Base-by-base conservation (phyloP, 306 rosid genomes). In the Vicia villosa region DNA sequence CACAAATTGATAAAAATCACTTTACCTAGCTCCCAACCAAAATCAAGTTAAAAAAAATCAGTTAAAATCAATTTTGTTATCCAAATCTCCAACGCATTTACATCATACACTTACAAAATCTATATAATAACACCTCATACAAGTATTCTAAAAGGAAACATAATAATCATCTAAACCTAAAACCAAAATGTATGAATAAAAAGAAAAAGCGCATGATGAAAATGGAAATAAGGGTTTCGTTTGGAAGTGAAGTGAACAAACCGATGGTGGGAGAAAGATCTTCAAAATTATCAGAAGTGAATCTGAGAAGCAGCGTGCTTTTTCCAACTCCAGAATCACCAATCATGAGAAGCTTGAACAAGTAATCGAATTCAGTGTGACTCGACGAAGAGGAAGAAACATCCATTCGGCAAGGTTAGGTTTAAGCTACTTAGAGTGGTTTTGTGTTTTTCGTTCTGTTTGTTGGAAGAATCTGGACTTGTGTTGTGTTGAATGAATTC, bases 291-390 rank as follows among this genome's bases (percentile, higher is more conserved):
- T 80, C 70, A 59, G 93, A 86, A 4, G 90, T 93, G 81, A 88
- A 88, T 28, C 88, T 70, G 79, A 90, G 82, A 46, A 92, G 84
- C 3, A 90, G 81, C 8, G 88, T 80, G 83, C 98, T 92, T 75
- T 92, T 92, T 22, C 96, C 98, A 59, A 90, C 96, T 10, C 91
- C 98, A 0, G 96, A 88, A 66, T 90, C 96, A 46, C 96, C 96
- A 51, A 90, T 88, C 65, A 93, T 19, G 45, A 93, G 74, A 69
- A 90, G 77, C 86, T 93, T 93, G 79, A 93, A 93, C 75, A 88
- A 74, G 79, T 84, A 88, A 57, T 92, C 96, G 61, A 87, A 92
- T 68, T 89, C 96, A 13, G 85, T 66, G 28, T 50, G 90, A 70
- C 26, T 74, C 20, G 80, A 78, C 12, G 92, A 83, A 16, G 86